Percentiles rank a stretch among this genome's conserved stretches.
Evolutionary conservation across 345 rosid species (phyloP).

Genomic region (Brassica napus): DNA sequence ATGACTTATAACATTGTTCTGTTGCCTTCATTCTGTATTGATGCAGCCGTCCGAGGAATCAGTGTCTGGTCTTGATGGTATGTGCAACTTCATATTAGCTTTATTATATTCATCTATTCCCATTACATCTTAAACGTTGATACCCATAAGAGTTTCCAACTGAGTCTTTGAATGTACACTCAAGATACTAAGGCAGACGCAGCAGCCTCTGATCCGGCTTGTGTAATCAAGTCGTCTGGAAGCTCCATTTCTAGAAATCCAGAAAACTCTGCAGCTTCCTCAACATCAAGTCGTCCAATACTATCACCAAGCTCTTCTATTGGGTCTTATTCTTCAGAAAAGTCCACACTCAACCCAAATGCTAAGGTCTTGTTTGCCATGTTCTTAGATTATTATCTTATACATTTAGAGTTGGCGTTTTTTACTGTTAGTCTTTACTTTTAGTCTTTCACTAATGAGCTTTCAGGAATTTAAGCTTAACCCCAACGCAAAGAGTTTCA

Average conservation of each 20-base stretch:
- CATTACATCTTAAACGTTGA: neutral
- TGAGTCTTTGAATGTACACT: conserved; percentile 13
- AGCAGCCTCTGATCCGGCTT: conserved; percentile 21
- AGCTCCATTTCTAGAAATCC: conserved; percentile 60
- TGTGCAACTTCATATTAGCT: neutral
- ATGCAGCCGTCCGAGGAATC: conserved; percentile 36
- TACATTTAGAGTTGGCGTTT: neutral
- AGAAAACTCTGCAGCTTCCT: conserved; percentile 43
- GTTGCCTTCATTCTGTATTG: conserved; percentile 16
- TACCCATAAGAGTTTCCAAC: neutral
- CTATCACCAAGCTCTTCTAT: conserved; percentile 85
- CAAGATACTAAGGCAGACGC: conserved; percentile 48
- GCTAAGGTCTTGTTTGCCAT: conserved; percentile 61
- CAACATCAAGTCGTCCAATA: conserved; percentile 51
- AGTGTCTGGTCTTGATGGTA: conserved; percentile 35
- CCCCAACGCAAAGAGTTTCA: conserved; percentile 94
- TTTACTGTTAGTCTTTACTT: neutral
- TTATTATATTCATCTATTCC: neutral
- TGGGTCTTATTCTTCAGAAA: conserved; percentile 72
- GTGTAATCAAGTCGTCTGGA: no score
- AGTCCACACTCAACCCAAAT: conserved; percentile 76
- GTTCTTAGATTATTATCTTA: neutral
- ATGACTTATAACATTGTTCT: conserved; percentile 13
- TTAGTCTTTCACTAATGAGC: neutral
- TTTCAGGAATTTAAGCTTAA: conserved; percentile 90